Evolutionary conservation across 176 grass and related monocot species (phyloP).

Genomic region (Carex littledalei): DNA sequence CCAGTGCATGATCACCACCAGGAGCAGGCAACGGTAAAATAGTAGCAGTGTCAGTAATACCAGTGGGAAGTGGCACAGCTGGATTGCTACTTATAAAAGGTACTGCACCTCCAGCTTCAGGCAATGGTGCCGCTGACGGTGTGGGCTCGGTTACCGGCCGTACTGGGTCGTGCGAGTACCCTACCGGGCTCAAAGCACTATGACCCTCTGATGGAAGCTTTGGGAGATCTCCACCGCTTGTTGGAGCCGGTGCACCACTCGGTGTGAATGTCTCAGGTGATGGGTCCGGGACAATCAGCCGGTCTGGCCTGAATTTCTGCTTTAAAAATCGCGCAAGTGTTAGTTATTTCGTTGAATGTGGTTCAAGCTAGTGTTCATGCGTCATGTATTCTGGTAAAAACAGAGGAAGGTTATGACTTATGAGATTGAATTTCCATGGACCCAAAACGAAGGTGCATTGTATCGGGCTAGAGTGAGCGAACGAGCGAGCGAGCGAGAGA

Average conservation of each 20-base stretch:
- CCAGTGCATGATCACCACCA: constrained; percentile 32
- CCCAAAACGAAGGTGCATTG: neutral
- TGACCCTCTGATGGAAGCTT: constrained; percentile 51
- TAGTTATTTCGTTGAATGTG: neutral
- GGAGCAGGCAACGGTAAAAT: constrained; percentile 59
- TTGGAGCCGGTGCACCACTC: neutral
- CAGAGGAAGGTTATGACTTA: neutral
- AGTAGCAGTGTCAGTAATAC: constrained; percentile 67
- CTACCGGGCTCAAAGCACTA: neutral
- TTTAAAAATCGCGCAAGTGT: neutral
- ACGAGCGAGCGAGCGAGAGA: neutral
- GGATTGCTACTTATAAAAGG: constrained; percentile 91
- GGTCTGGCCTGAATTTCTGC: constrained; percentile 44
- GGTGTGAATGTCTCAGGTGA: constrained; percentile 25
- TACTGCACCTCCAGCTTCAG: constrained; percentile 29
- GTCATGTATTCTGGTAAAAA: neutral
- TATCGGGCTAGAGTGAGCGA: neutral
- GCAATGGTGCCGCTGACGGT: constrained; percentile 24
- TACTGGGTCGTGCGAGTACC: constrained; percentile 9
- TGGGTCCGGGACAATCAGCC: constrained; percentile 35
- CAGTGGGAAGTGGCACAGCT: constrained; percentile 65
- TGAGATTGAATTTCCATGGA: neutral
- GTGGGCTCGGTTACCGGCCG: constrained; percentile 3
- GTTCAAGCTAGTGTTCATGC: neutral
- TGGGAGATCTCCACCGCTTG: constrained; percentile 41